phyloP scores from a whole-genome alignment of 768 basidiomycete genomes.

The Krasilnikovozyma curviuscula region DNA sequence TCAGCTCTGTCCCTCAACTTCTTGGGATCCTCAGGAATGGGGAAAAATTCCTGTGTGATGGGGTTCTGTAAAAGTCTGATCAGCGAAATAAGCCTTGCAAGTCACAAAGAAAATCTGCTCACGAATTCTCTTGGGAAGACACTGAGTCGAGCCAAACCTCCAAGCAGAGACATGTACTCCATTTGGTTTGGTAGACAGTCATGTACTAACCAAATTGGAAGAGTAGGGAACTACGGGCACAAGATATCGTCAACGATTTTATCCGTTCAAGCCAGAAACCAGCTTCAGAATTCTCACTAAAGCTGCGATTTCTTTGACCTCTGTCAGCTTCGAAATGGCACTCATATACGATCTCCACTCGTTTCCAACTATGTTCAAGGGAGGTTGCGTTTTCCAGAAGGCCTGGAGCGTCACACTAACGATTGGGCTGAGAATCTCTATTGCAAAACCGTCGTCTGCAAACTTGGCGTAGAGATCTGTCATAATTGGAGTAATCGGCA shows the following conservation, averaged over 20 bases:
- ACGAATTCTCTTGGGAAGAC: slow-evolving; percentile 85
- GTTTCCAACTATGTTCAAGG: slow-evolving; percentile 20
- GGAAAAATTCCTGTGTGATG: slow-evolving; percentile 62
- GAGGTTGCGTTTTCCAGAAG: slow-evolving; percentile 23
- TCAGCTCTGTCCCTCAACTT: too few species aligned
- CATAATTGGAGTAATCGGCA: slow-evolving; percentile 60
- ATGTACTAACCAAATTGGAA: slow-evolving; percentile 21
- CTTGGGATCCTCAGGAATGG: slow-evolving; percentile 57
- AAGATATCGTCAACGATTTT: not conserved
- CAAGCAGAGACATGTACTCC: slow-evolving; percentile 43
- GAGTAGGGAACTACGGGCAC: slow-evolving; percentile 18
- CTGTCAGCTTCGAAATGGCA: slow-evolving; percentile 60
- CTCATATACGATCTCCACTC: slow-evolving; percentile 68
- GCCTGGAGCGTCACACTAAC: slow-evolving; percentile 29
- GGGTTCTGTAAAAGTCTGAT: slow-evolving; percentile 36
- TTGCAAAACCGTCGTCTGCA: slow-evolving; percentile 45
- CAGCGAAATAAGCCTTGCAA: not conserved
- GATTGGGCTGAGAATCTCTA: slow-evolving; percentile 57
- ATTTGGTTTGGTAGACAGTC: slow-evolving; percentile 21
- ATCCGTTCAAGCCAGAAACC: not conserved
- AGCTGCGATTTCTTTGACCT: slow-evolving; percentile 61
- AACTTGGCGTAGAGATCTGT: slow-evolving; percentile 40
- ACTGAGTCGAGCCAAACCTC: slow-evolving; percentile 63
- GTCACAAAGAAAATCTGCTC: slow-evolving; percentile 11
- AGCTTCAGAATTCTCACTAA: slow-evolving; percentile 29